Evolutionary conservation across 2,329 filamentous ascomycete species (phyloP), one percentile per base, ranked within the genome.

Genomic region (Aspergillus versicolor): DNA sequence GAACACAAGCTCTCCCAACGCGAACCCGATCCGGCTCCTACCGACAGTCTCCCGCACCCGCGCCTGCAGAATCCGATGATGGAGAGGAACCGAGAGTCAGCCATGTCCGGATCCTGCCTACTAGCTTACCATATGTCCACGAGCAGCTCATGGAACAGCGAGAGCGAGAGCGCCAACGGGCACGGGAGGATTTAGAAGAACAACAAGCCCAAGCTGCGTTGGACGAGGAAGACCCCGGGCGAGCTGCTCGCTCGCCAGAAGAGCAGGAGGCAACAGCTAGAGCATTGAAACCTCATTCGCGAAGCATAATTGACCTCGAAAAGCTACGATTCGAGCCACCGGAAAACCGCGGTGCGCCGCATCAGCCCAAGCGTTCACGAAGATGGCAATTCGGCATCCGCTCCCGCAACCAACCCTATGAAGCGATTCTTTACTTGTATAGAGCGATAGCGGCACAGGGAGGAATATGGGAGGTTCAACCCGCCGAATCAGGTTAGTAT

Each of bases 331-430:
- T 83, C 70, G 69, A 84, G 77, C 82, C 80, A 45, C 84, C 80
- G 4, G 83, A 82, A 65, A 78, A 73, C 7, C 79, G 83, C 30
- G 67, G 71, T 9, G 67, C 72, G 3, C 61, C 71, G 7, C 67
- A 73, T 46, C 75, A 74, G 73, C 77, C 82, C 5, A 92, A 90
- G 69, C 70, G 65, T 54, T 89, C 89, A 1, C 90, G 92, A 15
- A 91, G 93, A 63, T 99, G 94, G 94, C 94, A 99, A 72, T 99
- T 99, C 71, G 94, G 94, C 56, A 99, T 99, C 60, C 86, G 94
- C 38, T 96, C 91, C 45, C 87, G 94, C 48, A 99, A 97, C 69
- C 89, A 91, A 55, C 94, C 94, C 0, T 91, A 92, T 67, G 94
- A 99, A 73, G 94, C 94, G 0, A 89, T 99, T 74, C 80, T 96